Evolutionary conservation across 2,329 filamentous ascomycete genomes (phyloP).

Genomic region (Eutypa lata): DNA sequence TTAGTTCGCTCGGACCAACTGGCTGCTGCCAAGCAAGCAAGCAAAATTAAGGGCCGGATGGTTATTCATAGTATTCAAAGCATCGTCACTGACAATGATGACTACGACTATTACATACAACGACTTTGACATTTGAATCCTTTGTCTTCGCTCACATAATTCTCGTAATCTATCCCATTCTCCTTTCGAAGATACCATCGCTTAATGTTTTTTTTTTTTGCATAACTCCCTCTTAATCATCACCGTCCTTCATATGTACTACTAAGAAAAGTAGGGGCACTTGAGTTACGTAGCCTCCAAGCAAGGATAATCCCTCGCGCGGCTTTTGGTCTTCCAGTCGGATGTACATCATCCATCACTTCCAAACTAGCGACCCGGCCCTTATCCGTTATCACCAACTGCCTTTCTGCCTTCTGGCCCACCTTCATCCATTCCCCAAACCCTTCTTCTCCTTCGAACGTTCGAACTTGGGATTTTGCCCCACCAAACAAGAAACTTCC

Average conservation of each 20-base stretch:
- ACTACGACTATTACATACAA: neutral
- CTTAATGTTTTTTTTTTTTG: too few relatives aligned
- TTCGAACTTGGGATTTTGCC: neutral
- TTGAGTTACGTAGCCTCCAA: too few relatives aligned
- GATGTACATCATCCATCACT: neutral
- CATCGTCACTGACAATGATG: neutral
- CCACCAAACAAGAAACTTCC: slow-evolving; percentile 1
- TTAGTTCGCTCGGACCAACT: too few relatives aligned
- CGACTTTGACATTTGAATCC: neutral
- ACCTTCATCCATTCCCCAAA: neutral
- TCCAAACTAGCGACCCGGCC: neutral
- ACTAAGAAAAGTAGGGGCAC: too few relatives aligned
- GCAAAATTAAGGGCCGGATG: too few relatives aligned
- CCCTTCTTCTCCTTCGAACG: neutral
- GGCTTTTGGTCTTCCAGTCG: neutral
- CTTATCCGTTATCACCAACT: neutral
- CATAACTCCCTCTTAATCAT: too few relatives aligned
- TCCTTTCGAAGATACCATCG: too few relatives aligned
- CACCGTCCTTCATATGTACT: too few relatives aligned
- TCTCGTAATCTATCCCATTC: too few relatives aligned
- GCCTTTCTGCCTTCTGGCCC: neutral
- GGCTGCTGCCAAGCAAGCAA: too few relatives aligned
- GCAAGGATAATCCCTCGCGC: neutral
- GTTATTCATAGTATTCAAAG: too few relatives aligned
- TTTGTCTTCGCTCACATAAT: neutral